A percentile compares a stretch with the other conserved stretches of the same genome.
Conservation (phyloP, 371 early-diverging fungal genomes). For the Rhizopus delemar region DNA sequence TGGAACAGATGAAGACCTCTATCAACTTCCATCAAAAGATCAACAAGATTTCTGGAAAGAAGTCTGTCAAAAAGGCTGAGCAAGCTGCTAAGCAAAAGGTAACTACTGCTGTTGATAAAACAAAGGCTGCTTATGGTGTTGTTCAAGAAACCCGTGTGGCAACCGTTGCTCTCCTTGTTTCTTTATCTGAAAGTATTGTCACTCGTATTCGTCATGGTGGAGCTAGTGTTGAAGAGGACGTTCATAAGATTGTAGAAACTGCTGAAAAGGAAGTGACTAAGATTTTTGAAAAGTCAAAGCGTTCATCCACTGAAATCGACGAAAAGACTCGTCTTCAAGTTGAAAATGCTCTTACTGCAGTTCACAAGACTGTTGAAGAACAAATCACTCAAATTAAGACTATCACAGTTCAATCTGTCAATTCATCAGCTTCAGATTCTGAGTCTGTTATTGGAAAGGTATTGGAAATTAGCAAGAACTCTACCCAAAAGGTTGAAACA, state of each 20-base stretch:
- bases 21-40: conserved; percentile 26
- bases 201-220: conserved; percentile 26
- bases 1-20: conserved; percentile 29
- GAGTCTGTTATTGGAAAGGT: conserved; percentile 22
- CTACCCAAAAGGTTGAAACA: conserved; percentile 24
- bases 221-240: conserved; percentile 22
- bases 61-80: not conserved
- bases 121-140: conserved; percentile 27
- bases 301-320: conserved; percentile 21
- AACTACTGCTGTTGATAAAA: conserved; percentile 25
- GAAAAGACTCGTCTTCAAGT: conserved; percentile 26
- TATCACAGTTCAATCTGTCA: conserved; percentile 18
- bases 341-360: conserved; percentile 20
- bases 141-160: conserved; percentile 29
- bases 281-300: conserved; percentile 22
- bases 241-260: conserved; percentile 15
- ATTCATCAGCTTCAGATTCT: conserved; percentile 9
- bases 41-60: conserved; percentile 16
- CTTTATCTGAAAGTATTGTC: conserved; percentile 22
- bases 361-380: conserved; percentile 30
- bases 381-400: conserved; percentile 28
- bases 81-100: conserved; percentile 15
- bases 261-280: conserved; percentile 17
- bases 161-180: conserved; percentile 17
- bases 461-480: conserved; percentile 14